Evolutionary conservation across 1,284 basidiomycete genomes (phyloP).

Genomic region (Cystobasidiaceae sp.): DNA sequence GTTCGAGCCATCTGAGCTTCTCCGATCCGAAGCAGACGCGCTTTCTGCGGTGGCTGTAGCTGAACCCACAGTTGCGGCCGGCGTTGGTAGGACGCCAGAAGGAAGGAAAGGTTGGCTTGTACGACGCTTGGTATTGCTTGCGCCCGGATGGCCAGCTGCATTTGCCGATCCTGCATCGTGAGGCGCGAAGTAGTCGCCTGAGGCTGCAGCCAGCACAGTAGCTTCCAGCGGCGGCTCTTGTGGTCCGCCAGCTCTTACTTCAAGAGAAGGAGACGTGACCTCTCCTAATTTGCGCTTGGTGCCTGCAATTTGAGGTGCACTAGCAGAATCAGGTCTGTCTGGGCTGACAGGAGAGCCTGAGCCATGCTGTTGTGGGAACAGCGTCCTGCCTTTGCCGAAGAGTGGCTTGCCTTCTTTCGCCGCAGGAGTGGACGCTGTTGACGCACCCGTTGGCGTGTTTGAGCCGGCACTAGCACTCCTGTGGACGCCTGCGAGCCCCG

Average conservation of each 20-base stretch:
- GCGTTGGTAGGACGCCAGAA: not conserved
- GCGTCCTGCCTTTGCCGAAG: not conserved
- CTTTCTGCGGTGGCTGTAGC: not conserved
- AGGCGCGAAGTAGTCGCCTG: not conserved
- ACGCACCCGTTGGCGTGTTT: no score
- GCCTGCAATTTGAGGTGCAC: not conserved
- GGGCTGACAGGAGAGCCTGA: not conserved
- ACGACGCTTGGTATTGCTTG: not conserved
- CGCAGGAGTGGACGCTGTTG: no score
- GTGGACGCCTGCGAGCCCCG: no score
- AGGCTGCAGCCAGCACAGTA: no score
- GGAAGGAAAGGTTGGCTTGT: constrained; percentile 2
- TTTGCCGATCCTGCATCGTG: not conserved
- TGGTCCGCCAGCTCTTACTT: not conserved
- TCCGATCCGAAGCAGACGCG: constrained; percentile 1
- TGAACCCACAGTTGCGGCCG: not conserved
- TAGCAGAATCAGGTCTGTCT: not conserved
- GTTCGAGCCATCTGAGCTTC: constrained; percentile 5
- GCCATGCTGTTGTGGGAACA: constrained; percentile 11
- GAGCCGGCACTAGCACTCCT: no score
- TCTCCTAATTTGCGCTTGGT: not conserved
- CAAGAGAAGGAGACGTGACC: not conserved
- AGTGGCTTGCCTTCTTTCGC: not conserved
- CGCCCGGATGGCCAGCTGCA: not conserved
- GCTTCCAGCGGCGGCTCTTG: not conserved